Evolutionary conservation across 805 yeast species (phyloP).

Genomic region (Candida maltosa): DNA sequence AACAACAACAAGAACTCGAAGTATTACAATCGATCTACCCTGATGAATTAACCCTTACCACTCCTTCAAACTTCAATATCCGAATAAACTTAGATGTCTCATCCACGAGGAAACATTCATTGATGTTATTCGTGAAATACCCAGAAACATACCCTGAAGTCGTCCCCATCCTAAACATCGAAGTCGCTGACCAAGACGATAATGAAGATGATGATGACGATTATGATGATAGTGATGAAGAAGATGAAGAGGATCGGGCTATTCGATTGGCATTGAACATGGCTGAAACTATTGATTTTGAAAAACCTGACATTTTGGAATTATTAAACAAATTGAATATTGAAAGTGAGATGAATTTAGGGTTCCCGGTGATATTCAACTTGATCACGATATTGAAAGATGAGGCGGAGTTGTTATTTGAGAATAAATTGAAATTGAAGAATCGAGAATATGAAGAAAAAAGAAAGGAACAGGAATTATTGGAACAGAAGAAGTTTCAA

Average conservation of each 20-base stretch:
- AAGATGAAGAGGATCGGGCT: constrained; percentile 46
- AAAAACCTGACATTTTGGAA: constrained; percentile 40
- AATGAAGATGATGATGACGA: constrained; percentile 23
- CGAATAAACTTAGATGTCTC: constrained; percentile 65
- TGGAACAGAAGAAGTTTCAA: constrained; percentile 83
- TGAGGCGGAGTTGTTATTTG: constrained; percentile 67
- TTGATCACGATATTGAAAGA: constrained; percentile 77
- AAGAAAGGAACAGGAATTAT: constrained; percentile 62
- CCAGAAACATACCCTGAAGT: constrained; percentile 83
- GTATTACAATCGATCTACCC: constrained; percentile 90
- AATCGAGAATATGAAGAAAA: constrained; percentile 41
- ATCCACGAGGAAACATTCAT: constrained; percentile 53
- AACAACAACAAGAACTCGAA: constrained; percentile 86
- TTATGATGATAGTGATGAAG: constrained; percentile 34
- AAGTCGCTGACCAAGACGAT: constrained; percentile 23
- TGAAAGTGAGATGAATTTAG: constrained; percentile 75
- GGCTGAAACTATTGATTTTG: constrained; percentile 58
- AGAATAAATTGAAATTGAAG: constrained; percentile 45
- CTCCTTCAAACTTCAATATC: constrained; percentile 47
- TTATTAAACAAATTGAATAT: constrained; percentile 42
- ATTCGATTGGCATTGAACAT: constrained; percentile 46
- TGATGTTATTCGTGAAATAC: constrained; percentile 60
- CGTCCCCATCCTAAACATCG: constrained; percentile 55
- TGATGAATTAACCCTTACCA: constrained; percentile 63
- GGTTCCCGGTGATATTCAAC: constrained; percentile 90